These are phyloP conservation scores for Thelonectria olida DNA, from an alignment of 2,329 filamentous ascomycete species.

Conservation along the genomic window DNA sequence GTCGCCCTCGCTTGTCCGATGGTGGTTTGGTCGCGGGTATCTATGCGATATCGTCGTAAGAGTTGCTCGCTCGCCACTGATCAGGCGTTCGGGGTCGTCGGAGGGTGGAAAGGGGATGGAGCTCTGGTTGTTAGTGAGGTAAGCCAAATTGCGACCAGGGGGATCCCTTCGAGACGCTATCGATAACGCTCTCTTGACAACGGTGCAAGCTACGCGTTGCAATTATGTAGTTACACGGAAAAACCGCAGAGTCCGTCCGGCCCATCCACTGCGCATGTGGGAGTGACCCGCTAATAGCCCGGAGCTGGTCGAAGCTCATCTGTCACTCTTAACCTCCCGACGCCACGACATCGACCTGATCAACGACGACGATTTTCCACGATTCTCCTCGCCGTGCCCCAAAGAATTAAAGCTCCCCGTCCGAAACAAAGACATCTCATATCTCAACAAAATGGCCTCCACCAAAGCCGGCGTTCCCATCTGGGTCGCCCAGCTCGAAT, in stretches of 20 bases:
- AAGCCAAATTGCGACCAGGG: constrained; percentile 35
- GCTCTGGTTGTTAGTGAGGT: constrained; percentile 26
- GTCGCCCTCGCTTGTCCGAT: background rate
- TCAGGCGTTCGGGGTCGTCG: constrained; percentile 37
- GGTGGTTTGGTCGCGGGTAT: constrained; percentile 4
- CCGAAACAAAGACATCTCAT: background rate
- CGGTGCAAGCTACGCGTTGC: constrained; percentile 22
- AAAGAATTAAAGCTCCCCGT: no score
- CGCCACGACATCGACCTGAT: background rate
- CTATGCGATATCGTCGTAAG: constrained; percentile 26
- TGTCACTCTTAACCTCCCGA: background rate
- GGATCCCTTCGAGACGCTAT: constrained; percentile 24
- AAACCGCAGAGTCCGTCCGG: constrained; percentile 25
- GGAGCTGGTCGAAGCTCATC: constrained; percentile 22
- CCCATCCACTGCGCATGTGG: constrained; percentile 14
- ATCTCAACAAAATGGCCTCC: constrained; percentile 38
- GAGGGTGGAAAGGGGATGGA: constrained; percentile 40
- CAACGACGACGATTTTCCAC: constrained; percentile 2
- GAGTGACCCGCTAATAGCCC: constrained; percentile 29
- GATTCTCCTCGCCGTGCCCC: no score
- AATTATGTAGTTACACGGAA: constrained; percentile 43
- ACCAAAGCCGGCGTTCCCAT: constrained; percentile 61
- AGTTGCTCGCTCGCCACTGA: constrained; percentile 28
- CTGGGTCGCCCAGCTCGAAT: constrained; percentile 86
- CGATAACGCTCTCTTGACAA: constrained; percentile 32